phyloP scores from a whole-genome alignment of 1,284 basidiomycete genomes.

The Amylostereum areolatum region DNA sequence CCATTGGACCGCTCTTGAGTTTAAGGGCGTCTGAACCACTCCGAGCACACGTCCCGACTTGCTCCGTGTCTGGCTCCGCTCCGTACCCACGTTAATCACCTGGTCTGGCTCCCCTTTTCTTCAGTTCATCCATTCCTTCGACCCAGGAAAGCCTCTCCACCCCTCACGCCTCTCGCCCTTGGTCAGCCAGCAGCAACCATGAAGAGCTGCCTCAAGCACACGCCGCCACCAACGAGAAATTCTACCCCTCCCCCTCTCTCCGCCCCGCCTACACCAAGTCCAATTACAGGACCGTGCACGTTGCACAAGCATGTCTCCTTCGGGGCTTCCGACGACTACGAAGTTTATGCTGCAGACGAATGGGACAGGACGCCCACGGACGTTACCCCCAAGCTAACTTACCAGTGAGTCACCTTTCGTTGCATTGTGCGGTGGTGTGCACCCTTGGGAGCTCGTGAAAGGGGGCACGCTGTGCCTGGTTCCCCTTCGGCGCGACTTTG shows the following conservation, averaged over 20 bases:
- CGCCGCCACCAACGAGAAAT: background rate
- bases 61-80: too few species aligned
- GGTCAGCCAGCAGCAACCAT: too few species aligned
- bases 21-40: too few species aligned
- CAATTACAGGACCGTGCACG: background rate
- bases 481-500: background rate
- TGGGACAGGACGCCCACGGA: conserved; percentile 24
- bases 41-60: too few species aligned
- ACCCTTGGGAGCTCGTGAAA: background rate
- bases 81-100: too few species aligned
- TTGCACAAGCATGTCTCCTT: conserved; percentile 19
- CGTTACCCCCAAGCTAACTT: conserved; percentile 20
- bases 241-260: background rate
- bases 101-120: too few species aligned
- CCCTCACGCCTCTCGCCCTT: too few species aligned
- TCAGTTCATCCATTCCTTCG: too few species aligned
- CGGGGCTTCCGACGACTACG: conserved; percentile 15
- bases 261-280: conserved; percentile 1
- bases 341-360: conserved; percentile 22
- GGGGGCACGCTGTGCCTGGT: background rate
- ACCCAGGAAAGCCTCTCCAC: too few species aligned
- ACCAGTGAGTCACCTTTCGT: conserved; percentile 14
- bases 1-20: too few species aligned
- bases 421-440: conserved; percentile 2
- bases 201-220: conserved; percentile 7